Conservation (phyloP, 495 filamentous ascomycete genomes). For the Neurospora terricola region DNA sequence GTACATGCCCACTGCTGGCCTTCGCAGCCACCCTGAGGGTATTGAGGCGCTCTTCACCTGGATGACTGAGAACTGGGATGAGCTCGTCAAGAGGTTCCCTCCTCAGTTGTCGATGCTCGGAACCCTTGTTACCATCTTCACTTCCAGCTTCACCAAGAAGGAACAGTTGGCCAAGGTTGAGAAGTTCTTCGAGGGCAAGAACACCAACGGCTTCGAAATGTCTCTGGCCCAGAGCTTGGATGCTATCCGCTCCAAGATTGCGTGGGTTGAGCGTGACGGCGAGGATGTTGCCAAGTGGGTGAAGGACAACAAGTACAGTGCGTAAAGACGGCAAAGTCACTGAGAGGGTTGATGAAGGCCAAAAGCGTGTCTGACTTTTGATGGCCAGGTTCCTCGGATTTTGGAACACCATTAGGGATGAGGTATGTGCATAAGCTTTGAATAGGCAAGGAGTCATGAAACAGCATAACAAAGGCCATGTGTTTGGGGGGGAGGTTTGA, state of each 20-base stretch:
- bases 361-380: slow-evolving; percentile 9
- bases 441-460: background rate
- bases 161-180: slow-evolving; percentile 67
- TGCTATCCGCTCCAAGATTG: slow-evolving; percentile 47
- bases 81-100: slow-evolving; percentile 66
- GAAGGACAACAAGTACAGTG: slow-evolving; percentile 26
- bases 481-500: background rate
- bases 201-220: slow-evolving; percentile 64
- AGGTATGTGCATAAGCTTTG: background rate
- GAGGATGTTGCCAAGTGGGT: slow-evolving; percentile 47
- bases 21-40: slow-evolving; percentile 69
- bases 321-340: slow-evolving; percentile 5
- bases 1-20: slow-evolving; percentile 72
- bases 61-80: slow-evolving; percentile 81
- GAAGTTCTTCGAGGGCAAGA: slow-evolving; percentile 70
- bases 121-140: slow-evolving; percentile 72
- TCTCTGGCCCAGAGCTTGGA: slow-evolving; percentile 53
- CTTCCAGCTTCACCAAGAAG: slow-evolving; percentile 66
- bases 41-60: slow-evolving; percentile 73
- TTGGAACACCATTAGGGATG: background rate
- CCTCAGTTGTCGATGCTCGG: slow-evolving; percentile 79
- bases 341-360: background rate
- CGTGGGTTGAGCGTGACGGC: slow-evolving; percentile 48
- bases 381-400: slow-evolving; percentile 2
- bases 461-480: background rate